Evolutionary conservation across 2,329 filamentous ascomycete species (phyloP).

Genomic region (Plectosphaerella plurivora): DNA sequence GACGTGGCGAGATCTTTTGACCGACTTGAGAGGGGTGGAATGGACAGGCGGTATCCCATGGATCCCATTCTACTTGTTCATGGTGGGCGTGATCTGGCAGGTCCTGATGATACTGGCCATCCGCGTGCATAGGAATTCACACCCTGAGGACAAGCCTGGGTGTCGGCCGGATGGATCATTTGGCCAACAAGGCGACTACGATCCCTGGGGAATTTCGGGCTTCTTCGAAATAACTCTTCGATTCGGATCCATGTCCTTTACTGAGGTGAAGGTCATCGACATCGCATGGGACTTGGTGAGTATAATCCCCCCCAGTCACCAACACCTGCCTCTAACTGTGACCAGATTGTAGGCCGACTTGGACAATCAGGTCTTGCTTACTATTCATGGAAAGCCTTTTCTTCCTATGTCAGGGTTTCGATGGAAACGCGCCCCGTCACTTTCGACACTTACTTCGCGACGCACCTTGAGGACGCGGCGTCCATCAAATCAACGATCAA

Average conservation of each 20-base stretch:
- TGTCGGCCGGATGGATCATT: too few species aligned
- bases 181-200: background rate
- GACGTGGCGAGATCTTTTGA: too few species aligned
- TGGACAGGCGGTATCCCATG: too few species aligned
- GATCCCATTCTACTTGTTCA: too few species aligned
- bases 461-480: conserved; percentile 16
- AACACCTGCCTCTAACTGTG: background rate
- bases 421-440: conserved; percentile 19
- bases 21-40: too few species aligned
- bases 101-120: too few species aligned
- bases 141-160: too few species aligned
- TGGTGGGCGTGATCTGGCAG: too few species aligned
- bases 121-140: too few species aligned
- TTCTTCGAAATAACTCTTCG: conserved; percentile 13
- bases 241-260: conserved; percentile 17
- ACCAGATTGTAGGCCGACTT: conserved; percentile 19
- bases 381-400: conserved; percentile 20
- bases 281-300: conserved; percentile 21
- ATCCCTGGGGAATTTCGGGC: conserved; percentile 12
- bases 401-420: conserved; percentile 17
- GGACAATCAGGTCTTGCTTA: conserved; percentile 19
- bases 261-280: conserved; percentile 19
- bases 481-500: conserved; percentile 12
- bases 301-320: too few species aligned
- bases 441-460: conserved; percentile 17